Percentiles rank a stretch among this genome's conserved stretches.
These are phyloP conservation scores for Sechiopsis laciniata DNA, from an alignment of 306 rosid genomes.

Conservation along the genomic window DNA sequence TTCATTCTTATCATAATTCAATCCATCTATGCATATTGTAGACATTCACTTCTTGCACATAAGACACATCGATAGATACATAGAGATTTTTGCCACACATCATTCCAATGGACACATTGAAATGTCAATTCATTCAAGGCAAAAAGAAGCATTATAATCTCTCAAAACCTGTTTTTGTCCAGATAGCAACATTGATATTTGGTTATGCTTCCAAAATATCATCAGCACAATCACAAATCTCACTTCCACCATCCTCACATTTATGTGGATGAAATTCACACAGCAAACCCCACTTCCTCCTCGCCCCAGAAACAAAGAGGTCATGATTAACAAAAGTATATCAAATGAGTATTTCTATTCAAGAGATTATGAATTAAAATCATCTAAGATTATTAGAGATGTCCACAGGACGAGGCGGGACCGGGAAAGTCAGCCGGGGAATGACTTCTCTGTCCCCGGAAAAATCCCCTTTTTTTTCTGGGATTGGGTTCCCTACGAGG, in stretches of 20 bases:
- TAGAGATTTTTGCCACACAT: neutral
- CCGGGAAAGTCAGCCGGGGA: too few relatives aligned
- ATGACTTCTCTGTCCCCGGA: too few relatives aligned
- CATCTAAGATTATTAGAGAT: too few relatives aligned
- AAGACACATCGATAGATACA: neutral
- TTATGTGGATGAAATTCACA: conserved; percentile 6
- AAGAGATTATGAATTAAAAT: too few relatives aligned
- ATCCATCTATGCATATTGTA: neutral
- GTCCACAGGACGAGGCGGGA: too few relatives aligned
- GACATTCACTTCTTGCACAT: neutral
- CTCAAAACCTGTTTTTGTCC: neutral
- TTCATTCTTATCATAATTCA: neutral
- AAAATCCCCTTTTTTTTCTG: too few relatives aligned
- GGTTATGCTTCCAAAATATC: conserved; percentile 22
- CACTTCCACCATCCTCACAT: neutral
- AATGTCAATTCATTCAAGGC: neutral
- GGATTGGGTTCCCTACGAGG: too few relatives aligned
- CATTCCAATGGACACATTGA: neutral
- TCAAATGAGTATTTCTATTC: too few relatives aligned
- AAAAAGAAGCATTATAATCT: neutral
- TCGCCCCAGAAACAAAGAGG: neutral
- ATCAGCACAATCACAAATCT: neutral
- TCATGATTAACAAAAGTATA: too few relatives aligned
- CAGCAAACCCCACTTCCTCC: neutral
- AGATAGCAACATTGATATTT: conserved; percentile 36